These are phyloP conservation scores for Geoglossum cookeanum DNA, from an alignment of 2,329 filamentous ascomycete species.

Conservation along the genomic window DNA sequence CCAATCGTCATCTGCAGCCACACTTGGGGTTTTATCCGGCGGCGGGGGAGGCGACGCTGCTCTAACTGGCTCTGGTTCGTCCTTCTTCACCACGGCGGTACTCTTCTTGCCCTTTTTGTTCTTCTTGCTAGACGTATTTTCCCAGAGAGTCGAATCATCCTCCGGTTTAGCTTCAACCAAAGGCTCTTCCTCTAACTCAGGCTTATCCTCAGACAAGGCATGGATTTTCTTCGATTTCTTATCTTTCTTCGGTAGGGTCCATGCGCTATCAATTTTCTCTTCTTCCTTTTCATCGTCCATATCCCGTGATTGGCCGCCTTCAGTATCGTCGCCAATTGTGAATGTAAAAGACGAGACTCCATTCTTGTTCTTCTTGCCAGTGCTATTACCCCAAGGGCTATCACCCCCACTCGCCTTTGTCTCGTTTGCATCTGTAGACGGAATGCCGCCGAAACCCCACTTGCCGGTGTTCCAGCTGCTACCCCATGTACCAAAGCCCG, in stretches of 20 bases:
- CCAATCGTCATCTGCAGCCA: slow-evolving; percentile 6
- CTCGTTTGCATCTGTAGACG: background rate
- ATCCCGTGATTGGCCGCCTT: slow-evolving; percentile 1
- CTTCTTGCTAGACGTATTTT: slow-evolving; percentile 16
- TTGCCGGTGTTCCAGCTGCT: background rate
- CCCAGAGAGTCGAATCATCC: slow-evolving; percentile 13
- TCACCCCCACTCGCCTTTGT: slow-evolving; percentile 15
- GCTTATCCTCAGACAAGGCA: background rate
- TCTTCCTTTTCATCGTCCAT: slow-evolving; percentile 12
- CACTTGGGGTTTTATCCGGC: background rate
- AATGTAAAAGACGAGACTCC: slow-evolving; percentile 30
- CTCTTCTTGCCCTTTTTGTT: slow-evolving; percentile 16
- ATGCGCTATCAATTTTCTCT: slow-evolving; percentile 18
- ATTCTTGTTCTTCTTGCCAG: slow-evolving; percentile 27
- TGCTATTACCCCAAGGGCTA: slow-evolving; percentile 32
- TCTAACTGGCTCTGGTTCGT: slow-evolving; percentile 5
- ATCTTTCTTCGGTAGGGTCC: slow-evolving; percentile 21
- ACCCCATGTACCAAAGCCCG: slow-evolving; percentile 2
- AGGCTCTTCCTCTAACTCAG: background rate
- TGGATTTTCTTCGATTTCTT: slow-evolving; percentile 27
- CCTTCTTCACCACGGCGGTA: background rate
- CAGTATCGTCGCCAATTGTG: slow-evolving; percentile 24
- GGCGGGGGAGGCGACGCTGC: background rate
- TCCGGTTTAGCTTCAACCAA: background rate
- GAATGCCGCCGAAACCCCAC: background rate